phyloP scores from a whole-genome alignment of 768 basidiomycete genomes.

The Gloeostereum incarnatum region DNA sequence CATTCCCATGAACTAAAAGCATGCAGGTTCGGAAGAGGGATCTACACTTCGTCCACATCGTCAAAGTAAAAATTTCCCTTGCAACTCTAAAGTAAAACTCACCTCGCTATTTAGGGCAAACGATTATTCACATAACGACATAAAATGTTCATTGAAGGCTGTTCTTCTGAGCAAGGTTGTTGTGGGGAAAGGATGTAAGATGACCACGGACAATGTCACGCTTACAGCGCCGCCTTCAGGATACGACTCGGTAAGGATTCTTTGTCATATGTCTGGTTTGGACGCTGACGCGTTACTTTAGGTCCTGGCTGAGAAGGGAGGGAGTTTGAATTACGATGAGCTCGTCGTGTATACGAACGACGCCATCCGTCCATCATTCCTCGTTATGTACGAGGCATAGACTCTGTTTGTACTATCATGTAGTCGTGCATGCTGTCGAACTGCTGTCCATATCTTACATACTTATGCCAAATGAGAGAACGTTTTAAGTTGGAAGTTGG shows the following conservation, averaged over 20 bases:
- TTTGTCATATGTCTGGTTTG: background rate
- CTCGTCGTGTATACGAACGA: conserved; percentile 63
- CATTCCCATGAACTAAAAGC: background rate
- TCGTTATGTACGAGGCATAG: conserved; percentile 58
- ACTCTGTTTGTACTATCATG: conserved; percentile 19
- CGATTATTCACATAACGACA: conserved; percentile 58
- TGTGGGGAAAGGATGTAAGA: conserved; percentile 61
- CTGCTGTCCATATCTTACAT: no score
- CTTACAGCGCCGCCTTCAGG: conserved; percentile 52
- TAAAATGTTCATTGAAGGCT: conserved; percentile 45
- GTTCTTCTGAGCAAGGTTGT: conserved; percentile 71
- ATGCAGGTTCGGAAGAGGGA: conserved; percentile 66
- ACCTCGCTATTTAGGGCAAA: conserved; percentile 35
- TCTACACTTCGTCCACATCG: conserved; percentile 73
- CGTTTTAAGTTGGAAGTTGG: no score
- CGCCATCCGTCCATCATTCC: conserved; percentile 62
- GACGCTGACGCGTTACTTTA: conserved; percentile 13
- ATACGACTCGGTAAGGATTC: conserved; percentile 50
- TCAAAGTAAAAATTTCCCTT: conserved; percentile 36
- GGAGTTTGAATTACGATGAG: conserved; percentile 63
- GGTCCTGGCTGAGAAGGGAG: conserved; percentile 64
- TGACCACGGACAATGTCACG: conserved; percentile 45
- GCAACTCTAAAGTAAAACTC: conserved; percentile 1
- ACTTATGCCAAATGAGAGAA: no score
- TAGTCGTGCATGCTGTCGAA: no score